phyloP scores from a whole-genome alignment of 2,329 filamentous ascomycete genomes.

The Colletotrichum sp. region DNA sequence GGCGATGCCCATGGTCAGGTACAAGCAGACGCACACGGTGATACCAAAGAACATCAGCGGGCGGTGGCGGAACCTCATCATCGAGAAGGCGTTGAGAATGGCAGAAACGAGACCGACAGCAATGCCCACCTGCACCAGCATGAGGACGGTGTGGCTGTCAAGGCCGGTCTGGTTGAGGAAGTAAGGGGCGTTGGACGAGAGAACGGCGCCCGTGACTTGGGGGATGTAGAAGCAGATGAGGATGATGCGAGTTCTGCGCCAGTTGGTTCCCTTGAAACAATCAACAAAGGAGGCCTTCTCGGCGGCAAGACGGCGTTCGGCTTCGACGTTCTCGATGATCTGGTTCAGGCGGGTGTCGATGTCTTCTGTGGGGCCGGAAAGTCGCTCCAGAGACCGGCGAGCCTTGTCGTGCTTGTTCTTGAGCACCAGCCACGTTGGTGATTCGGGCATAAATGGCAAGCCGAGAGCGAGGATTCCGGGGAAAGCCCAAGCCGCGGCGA shows the following conservation, averaged over 20 bases:
- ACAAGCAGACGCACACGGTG: constrained; percentile 20
- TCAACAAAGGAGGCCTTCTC: constrained; percentile 33
- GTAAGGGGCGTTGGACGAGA: constrained; percentile 27
- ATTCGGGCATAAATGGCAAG: constrained; percentile 38
- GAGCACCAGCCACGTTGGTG: constrained; percentile 41
- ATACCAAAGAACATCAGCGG: constrained; percentile 25
- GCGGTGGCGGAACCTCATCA: constrained; percentile 24
- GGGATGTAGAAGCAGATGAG: constrained; percentile 23
- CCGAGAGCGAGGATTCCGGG: constrained; percentile 24
- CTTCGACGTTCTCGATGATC: constrained; percentile 41
- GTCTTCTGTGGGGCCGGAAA: constrained; percentile 30
- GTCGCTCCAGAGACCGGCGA: constrained; percentile 29
- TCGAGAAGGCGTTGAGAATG: constrained; percentile 23
- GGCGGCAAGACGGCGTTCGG: constrained; percentile 27
- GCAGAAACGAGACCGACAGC: constrained; percentile 21
- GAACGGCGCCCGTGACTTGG: constrained; percentile 20
- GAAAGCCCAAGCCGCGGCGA: constrained; percentile 35
- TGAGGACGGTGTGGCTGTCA: constrained; percentile 17
- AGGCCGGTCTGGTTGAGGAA: constrained; percentile 27
- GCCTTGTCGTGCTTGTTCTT: constrained; percentile 34
- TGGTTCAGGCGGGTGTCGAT: constrained; percentile 38
- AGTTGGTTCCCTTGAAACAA: constrained; percentile 36
- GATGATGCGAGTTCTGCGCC: constrained; percentile 33
- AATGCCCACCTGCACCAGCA: constrained; percentile 25
- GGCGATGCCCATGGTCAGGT: constrained; percentile 25